phyloP scores from a whole-genome alignment of 805 yeast species.

The Myxozyma neotropica region DNA sequence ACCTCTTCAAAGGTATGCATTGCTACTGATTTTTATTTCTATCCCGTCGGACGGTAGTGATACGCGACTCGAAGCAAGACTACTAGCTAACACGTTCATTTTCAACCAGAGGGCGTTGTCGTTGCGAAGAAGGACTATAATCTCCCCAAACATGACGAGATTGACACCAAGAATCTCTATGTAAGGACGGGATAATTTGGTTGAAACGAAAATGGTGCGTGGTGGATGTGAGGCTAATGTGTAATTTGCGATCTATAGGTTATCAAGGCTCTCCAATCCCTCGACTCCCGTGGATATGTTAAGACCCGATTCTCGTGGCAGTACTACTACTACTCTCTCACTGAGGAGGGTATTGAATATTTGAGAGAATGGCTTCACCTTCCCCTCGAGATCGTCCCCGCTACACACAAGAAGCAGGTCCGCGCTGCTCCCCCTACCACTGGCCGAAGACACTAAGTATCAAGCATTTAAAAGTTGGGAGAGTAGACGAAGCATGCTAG shows the following conservation, averaged over 20 bases:
- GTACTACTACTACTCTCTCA: conserved; percentile 99
- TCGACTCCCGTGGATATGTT: conserved; percentile 98
- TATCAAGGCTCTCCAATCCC: conserved; percentile 98
- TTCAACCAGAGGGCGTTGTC: conserved; percentile 88
- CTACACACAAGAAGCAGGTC: conserved; percentile 94
- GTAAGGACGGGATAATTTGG: no score
- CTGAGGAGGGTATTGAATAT: conserved; percentile 99
- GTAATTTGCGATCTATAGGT: conserved; percentile 24
- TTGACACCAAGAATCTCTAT: conserved; percentile 96
- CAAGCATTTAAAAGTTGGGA: neutral
- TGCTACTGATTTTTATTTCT: neutral
- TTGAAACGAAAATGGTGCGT: neutral
- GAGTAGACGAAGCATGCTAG: neutral
- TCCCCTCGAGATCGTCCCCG: conserved; percentile 98
- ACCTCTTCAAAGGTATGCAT: conserved; percentile 95
- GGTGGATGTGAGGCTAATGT: neutral
- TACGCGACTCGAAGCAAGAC: neutral
- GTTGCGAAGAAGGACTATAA: conserved; percentile 96
- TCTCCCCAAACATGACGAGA: conserved; percentile 97
- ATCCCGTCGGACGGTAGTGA: neutral
- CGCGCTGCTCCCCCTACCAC: conserved; percentile 72
- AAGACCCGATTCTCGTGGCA: conserved; percentile 99
- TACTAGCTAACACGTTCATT: neutral
- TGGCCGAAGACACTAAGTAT: conserved; percentile 34
- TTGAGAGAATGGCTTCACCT: conserved; percentile 97